Conservation (phyloP, 108 stramenopile species). For the Bacterosira constricta region DNA sequence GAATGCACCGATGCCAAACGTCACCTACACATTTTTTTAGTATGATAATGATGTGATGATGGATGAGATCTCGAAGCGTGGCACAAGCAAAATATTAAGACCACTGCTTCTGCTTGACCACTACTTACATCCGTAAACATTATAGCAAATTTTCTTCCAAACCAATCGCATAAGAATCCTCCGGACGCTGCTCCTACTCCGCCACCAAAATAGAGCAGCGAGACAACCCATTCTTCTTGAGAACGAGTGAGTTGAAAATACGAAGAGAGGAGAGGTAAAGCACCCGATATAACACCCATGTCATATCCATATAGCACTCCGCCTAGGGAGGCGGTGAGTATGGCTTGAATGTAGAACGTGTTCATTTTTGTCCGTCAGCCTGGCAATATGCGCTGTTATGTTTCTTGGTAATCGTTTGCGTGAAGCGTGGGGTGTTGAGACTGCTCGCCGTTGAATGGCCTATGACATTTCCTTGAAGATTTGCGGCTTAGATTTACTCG, state of each 20-base stretch:
- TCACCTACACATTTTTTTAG: background rate
- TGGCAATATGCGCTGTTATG: too few species aligned
- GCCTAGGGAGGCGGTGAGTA: slow-evolving; percentile 61
- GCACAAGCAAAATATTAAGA: background rate
- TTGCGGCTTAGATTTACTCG: too few species aligned
- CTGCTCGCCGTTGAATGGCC: background rate
- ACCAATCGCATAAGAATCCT: slow-evolving; percentile 65
- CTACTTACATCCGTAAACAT: slow-evolving; percentile 57
- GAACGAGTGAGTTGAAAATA: slow-evolving; percentile 45
- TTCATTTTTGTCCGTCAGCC: too few species aligned
- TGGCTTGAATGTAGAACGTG: slow-evolving; percentile 51
- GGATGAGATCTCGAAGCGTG: background rate
- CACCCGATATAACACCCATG: slow-evolving; percentile 68
- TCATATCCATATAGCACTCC: slow-evolving; percentile 81
- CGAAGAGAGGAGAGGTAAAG: slow-evolving; percentile 58
- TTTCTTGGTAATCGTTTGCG: background rate
- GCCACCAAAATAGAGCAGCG: slow-evolving; percentile 70
- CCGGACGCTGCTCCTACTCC: slow-evolving; percentile 67
- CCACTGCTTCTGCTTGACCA: too few species aligned
- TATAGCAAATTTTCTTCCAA: slow-evolving; percentile 63
- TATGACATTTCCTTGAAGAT: too few species aligned
- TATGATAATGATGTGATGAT: background rate
- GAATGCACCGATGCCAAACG: slow-evolving; percentile 66
- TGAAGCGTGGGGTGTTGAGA: background rate
- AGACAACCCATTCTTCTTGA: slow-evolving; percentile 66